Conservation (phyloP, 345 rosid genomes). For the Gossypioides kirkii region DNA sequence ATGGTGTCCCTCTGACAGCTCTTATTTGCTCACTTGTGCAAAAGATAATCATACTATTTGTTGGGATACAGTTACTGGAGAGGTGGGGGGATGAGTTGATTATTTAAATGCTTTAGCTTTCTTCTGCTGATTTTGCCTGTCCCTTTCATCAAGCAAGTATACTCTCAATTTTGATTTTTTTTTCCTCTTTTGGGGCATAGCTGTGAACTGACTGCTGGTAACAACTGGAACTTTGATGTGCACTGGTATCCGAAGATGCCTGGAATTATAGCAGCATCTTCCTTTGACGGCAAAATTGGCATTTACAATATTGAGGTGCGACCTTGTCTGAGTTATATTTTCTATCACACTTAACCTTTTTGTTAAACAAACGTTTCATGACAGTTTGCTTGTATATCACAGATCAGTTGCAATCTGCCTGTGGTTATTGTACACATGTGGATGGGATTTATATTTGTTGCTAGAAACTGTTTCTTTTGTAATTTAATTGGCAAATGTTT, state of each 20-base stretch:
- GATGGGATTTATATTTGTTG: neutral
- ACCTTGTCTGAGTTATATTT: neutral
- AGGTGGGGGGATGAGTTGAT: constrained; percentile 42
- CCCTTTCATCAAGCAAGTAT: neutral
- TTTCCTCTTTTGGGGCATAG: constrained; percentile 28
- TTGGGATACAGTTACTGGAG: constrained; percentile 89
- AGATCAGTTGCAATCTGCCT: neutral
- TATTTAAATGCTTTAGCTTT: constrained; percentile 2
- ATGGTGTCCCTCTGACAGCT: constrained; percentile 93
- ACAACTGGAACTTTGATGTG: constrained; percentile 97
- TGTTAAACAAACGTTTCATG: neutral
- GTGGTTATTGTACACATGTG: neutral
- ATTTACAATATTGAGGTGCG: constrained; percentile 89
- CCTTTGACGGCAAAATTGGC: constrained; percentile 96
- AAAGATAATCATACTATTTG: constrained; percentile 96
- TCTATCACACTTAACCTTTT: neutral
- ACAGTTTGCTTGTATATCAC: neutral
- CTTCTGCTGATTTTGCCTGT: neutral
- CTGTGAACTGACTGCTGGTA: constrained; percentile 83
- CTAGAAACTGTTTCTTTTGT: neutral
- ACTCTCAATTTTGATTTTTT: constrained; percentile 1
- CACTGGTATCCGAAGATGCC: constrained; percentile 97
- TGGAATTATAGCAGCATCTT: constrained; percentile 93
- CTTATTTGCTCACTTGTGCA: constrained; percentile 94
- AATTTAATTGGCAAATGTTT: neutral